Evolutionary conservation across 78 protist genomes (phyloP), one percentile per base, ranked within the genome.

Genomic region (Polysphondylium violaceum): DNA sequence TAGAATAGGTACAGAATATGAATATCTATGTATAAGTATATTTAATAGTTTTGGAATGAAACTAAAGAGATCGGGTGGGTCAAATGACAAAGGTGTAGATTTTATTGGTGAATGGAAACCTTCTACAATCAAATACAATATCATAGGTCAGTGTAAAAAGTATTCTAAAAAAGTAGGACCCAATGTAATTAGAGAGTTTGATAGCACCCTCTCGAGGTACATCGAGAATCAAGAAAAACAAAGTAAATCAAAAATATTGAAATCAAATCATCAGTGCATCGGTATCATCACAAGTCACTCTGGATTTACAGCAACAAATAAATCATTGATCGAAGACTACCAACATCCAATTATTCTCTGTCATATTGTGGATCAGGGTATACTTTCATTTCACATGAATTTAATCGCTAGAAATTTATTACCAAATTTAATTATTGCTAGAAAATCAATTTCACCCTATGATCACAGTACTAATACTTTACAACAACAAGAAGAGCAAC

Each of bases 101-200:
- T 83, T 83, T 17, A 56, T 4, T 23, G 90, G 90, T 56, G 19
- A 19, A 25, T 83, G 90, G 90, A 31, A 17, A 29, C 27, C 63
- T 19, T n/a, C 41, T 7, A 16, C 25, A 17, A 53, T 17, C 9
- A 36, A 56, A 17, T 0, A 7, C 21, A 43, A 67, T 5, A 21
- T 83, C 7, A 58, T 83, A 41, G 90, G 76, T 17, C 90, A 83
- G 31, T 83, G 90, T 69, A 83, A 83, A 35, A 67, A 83, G 14
- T 67, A n/a, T 58, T 41, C 31, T 41, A 83, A 40, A 50, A 83
- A 69, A 29, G 61, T 58, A 17, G 90, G 90, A 7, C 90, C 90
- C 0, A 19, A 31, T 27, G 90, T 69, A 1, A 11, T 83, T 0
- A 33, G 78, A 83, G 78, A 83, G 38, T 69, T 83, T 55, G 79